A percentile compares a stretch with the other conserved stretches of the same genome.
phyloP scores from a whole-genome alignment of 2,329 filamentous ascomycete species.

The Colletotrichum sp. region DNA sequence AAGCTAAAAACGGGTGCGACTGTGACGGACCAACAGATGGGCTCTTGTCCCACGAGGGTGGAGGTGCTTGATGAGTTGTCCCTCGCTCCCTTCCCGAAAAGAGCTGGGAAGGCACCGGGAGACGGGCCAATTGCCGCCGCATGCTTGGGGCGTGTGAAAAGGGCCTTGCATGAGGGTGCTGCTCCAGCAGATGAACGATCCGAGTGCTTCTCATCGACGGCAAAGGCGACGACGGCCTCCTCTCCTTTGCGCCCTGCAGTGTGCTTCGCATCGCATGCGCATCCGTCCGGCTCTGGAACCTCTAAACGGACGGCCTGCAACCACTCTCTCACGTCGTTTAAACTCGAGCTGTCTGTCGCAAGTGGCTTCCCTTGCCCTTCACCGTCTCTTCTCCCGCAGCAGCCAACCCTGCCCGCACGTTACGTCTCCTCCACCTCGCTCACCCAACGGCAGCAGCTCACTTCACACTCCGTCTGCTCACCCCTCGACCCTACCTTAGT shows the following conservation, averaged over 20 bases:
- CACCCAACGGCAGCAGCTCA: neutral
- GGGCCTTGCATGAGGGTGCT: neutral
- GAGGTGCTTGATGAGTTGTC: conserved; percentile 20
- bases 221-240: neutral
- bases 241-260: neutral
- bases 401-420: neutral
- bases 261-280: neutral
- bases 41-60: conserved; percentile 11
- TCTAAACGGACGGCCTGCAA: neutral
- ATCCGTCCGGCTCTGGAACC: neutral
- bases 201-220: neutral
- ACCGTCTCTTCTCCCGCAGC: conserved; percentile 1
- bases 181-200: neutral
- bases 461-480: neutral
- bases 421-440: neutral
- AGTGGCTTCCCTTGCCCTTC: neutral
- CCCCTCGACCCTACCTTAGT: neutral
- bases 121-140: conserved; percentile 20
- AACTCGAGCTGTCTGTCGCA: neutral
- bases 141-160: conserved; percentile 15
- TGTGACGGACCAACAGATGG: neutral
- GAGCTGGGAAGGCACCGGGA: conserved; percentile 5
- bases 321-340: neutral
- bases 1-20: neutral
- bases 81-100: conserved; percentile 19